Evolutionary conservation across 768 basidiomycete species (phyloP).

Genomic region (Boletus sensibilis): DNA sequence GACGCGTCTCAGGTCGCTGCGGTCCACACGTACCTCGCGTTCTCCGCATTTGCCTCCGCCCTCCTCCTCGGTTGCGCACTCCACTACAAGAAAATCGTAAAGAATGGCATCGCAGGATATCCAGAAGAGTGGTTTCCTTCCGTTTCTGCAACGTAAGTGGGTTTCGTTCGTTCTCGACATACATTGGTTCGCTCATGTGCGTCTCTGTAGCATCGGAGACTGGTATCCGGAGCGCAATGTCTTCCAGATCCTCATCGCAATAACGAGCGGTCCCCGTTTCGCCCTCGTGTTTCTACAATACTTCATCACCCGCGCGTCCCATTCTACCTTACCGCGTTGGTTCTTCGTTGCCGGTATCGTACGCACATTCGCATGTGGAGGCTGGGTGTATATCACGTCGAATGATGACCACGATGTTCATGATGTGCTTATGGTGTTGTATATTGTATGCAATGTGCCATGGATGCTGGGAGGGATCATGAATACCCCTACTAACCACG

Average conservation of each 20-base stretch:
- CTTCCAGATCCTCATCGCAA: conserved; percentile 85
- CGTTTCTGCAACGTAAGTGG: conserved; percentile 74
- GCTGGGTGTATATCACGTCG: conserved; percentile 91
- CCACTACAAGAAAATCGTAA: conserved; percentile 84
- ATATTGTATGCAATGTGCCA: conserved; percentile 80
- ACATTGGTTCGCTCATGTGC: background rate
- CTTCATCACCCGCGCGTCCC: conserved; percentile 47
- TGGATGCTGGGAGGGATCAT: conserved; percentile 81
- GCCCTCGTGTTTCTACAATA: conserved; percentile 64
- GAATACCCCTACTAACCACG: conserved; percentile 47
- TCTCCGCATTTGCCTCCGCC: conserved; percentile 62
- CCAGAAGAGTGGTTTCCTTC: conserved; percentile 92
- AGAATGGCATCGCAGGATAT: conserved; percentile 78
- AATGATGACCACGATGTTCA: conserved; percentile 81
- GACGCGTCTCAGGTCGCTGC: conserved; percentile 57
- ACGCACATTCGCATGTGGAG: conserved; percentile 80
- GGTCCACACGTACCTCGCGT: conserved; percentile 64
- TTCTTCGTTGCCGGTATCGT: conserved; percentile 63
- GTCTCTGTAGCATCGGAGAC: conserved; percentile 71
- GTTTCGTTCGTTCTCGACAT: background rate
- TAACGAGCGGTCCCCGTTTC: conserved; percentile 83
- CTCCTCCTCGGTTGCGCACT: conserved; percentile 61
- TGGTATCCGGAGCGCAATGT: conserved; percentile 85
- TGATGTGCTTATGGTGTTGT: conserved; percentile 85
- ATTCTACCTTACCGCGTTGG: conserved; percentile 46